Evolutionary conservation across 164 flowering plant species (phyloP), one percentile per base, ranked within the genome.

Genomic region (Nelumbo lutea): DNA sequence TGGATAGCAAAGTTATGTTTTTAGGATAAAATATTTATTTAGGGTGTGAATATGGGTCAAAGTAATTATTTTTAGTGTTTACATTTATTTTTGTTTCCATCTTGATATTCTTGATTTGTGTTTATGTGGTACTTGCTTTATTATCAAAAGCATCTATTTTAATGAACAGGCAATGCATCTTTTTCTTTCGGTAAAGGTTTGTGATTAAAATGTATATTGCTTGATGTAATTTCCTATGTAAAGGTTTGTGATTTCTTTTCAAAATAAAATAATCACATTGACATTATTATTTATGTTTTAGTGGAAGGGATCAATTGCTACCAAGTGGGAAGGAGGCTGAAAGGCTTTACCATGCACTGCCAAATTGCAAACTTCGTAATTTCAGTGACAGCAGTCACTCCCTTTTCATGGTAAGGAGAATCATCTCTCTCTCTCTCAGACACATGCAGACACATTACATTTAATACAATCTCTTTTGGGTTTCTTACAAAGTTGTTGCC

Each of bases 291-390:
- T 68, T 60, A 5, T 75, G 62, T 52, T 74, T 65, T 67, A 88
- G 96, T 82, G 90, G 87, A 62, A 85, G 55, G 64, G 93, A 90
- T 77, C 86, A 75, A 71, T 71, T 90, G 51, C 76, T 88, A 42
- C 88, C 91, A 13, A 88, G 87, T 82, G 63, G 42, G 77, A 78
- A 71, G 71, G 93, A 90, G 76, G 87, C 83, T 62, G 77, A 74
- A 71, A 79, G 87, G 65, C 90, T 90, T 67, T 59, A 56, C 5
- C 65, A 41, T 3, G 53, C 50, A 72, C 71, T 90, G 45, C 74
- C 75, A 47, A 79, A 79, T 40, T 88, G 87, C 72, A 80, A 75
- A 73, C 72, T 81, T 57, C 89, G 94, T 46, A 62, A 47, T 40
- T 86, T 87, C 66, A 42, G 63, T 3, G 79, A 82, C 59, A 76